Conservation (phyloP, 176 grass and related monocot species). For the Avena eriantha region DNA sequence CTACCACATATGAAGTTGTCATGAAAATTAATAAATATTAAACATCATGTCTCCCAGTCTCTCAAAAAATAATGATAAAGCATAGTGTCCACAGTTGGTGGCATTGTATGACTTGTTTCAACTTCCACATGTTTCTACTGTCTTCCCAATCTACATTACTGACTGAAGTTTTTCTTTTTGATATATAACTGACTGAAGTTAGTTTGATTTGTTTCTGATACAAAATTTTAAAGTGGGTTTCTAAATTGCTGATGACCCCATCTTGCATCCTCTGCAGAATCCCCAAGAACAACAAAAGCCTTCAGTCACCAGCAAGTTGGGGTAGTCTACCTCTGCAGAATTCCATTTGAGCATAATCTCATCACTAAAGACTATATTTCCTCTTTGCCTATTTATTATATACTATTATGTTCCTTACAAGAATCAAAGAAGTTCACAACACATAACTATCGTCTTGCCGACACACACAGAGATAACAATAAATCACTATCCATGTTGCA, state of each 20-base stretch:
- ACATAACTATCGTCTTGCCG: neutral
- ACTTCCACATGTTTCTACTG: neutral
- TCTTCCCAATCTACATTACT: neutral
- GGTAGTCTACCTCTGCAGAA: neutral
- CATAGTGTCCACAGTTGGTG: neutral
- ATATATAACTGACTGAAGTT: neutral
- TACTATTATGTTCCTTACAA: neutral
- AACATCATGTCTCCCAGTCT: neutral
- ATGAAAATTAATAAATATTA: conserved; percentile 9
- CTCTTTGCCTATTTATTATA: neutral
- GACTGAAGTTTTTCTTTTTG: neutral
- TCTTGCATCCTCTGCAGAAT: conserved; percentile 20
- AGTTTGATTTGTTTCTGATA: neutral
- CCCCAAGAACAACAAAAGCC: conserved; percentile 4
- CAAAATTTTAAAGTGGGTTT: neutral
- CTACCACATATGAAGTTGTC: neutral
- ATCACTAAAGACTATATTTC: neutral
- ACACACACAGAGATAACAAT: neutral
- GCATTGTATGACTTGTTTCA: neutral
- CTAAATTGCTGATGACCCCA: neutral
- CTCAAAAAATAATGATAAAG: neutral
- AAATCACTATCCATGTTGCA: conserved; percentile 15
- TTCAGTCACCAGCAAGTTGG: conserved; percentile 5
- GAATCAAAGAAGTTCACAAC: neutral
- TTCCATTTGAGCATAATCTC: neutral